Percentiles rank a stretch among this genome's conserved stretches.
Evolutionary conservation across 2,329 filamentous ascomycete species (phyloP).

Genomic region (Cordyceps fumosorosea): DNA sequence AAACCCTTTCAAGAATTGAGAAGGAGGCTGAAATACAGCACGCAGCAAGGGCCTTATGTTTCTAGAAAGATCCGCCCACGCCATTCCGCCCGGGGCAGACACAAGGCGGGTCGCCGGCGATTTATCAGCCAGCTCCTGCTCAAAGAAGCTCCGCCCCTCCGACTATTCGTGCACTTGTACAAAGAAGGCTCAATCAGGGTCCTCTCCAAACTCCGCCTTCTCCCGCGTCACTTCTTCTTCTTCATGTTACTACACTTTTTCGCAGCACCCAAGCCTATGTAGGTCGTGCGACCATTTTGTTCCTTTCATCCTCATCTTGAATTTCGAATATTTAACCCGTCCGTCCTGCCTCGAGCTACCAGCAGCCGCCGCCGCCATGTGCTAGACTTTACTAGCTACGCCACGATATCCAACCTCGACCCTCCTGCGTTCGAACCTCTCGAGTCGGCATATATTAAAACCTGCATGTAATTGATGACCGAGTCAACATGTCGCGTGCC

Average conservation of each 20-base stretch:
- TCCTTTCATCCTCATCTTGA: neutral
- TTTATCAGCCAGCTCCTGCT: neutral
- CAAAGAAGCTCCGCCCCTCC: neutral
- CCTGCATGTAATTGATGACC: neutral
- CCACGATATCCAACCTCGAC: neutral
- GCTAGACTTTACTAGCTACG: neutral
- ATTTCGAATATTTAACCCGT: neutral
- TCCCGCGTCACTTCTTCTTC: neutral
- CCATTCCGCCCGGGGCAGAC: neutral
- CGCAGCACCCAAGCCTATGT: too few species aligned
- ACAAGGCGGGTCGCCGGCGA: neutral
- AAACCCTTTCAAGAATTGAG: neutral
- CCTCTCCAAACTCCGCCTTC: conserved; percentile 4
- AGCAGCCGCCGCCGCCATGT: neutral
- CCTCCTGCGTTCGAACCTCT: neutral
- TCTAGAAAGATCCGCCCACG: conserved; percentile 6
- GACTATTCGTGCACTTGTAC: too few species aligned
- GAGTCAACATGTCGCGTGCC: conserved; percentile 27
- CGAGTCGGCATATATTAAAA: neutral
- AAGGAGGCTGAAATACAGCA: neutral
- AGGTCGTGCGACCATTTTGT: neutral
- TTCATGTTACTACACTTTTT: too few species aligned
- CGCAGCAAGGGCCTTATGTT: neutral
- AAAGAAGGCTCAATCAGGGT: neutral
- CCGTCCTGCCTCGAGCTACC: neutral